phyloP scores from a whole-genome alignment of 2,329 filamentous ascomycete species.

The Colletotrichum noveboracense region DNA sequence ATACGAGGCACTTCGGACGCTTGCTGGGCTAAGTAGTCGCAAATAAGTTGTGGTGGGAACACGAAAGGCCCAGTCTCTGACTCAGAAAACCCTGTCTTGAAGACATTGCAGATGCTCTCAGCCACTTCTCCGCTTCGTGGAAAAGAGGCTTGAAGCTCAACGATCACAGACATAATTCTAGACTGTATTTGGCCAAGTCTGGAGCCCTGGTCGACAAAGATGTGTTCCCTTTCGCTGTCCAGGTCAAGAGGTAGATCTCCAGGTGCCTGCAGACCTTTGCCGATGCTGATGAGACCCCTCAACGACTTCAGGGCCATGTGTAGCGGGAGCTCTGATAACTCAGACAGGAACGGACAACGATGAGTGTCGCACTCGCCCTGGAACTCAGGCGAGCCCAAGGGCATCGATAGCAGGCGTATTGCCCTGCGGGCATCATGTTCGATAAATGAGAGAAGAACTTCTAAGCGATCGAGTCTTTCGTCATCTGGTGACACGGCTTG shows the following conservation, averaged over 20 bases:
- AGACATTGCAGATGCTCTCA: constrained; percentile 73
- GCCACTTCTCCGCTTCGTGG: constrained; percentile 69
- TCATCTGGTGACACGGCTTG: constrained; percentile 63
- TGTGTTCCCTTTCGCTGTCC: constrained; percentile 50
- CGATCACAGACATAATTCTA: constrained; percentile 51
- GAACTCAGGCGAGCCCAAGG: constrained; percentile 27
- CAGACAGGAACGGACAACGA: neutral
- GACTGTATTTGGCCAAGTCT: constrained; percentile 44
- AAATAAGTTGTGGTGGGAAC: constrained; percentile 69
- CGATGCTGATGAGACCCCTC: constrained; percentile 72
- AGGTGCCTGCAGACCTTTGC: constrained; percentile 73
- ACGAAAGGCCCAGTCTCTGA: constrained; percentile 78
- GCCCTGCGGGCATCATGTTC: constrained; percentile 54
- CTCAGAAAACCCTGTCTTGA: constrained; percentile 79
- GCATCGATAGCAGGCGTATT: constrained; percentile 30
- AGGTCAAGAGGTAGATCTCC: constrained; percentile 72
- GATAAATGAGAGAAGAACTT: constrained; percentile 64
- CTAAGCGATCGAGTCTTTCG: constrained; percentile 47
- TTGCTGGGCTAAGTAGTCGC: constrained; percentile 68
- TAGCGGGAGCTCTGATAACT: constrained; percentile 45
- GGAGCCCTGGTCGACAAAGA: constrained; percentile 17
- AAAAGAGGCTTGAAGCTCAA: constrained; percentile 57
- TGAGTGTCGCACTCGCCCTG: neutral
- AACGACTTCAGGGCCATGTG: constrained; percentile 62
- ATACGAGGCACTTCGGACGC: constrained; percentile 67